A percentile compares a stretch with the other conserved stretches of the same genome.
phyloP scores from a whole-genome alignment of 495 filamentous ascomycete genomes.

The Penicillium fimorum region DNA sequence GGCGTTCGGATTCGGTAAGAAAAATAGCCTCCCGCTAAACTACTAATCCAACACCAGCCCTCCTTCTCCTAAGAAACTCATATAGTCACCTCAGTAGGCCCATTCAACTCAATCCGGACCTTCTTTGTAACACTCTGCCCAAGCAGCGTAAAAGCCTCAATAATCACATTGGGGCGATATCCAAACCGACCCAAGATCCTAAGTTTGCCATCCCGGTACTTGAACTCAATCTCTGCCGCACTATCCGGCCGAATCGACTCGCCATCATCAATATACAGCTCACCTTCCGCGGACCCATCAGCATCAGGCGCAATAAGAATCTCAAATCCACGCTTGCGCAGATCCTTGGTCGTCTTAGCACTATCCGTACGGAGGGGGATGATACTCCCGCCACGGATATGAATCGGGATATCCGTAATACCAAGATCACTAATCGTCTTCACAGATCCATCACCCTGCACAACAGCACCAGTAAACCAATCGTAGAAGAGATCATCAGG shows the following conservation, averaged over 20 bases:
- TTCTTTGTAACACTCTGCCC: slow-evolving; percentile 35
- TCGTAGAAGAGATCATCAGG: slow-evolving; percentile 77
- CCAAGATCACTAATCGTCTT: slow-evolving; percentile 49
- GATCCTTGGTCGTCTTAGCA: slow-evolving; percentile 65
- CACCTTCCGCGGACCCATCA: slow-evolving; percentile 48
- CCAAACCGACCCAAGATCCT: slow-evolving; percentile 50
- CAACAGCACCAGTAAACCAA: slow-evolving; percentile 57
- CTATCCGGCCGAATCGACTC: slow-evolving; percentile 50
- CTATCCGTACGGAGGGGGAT: slow-evolving; percentile 58
- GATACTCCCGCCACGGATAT: slow-evolving; percentile 66
- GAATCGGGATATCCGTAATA: slow-evolving; percentile 66
- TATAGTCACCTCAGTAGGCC: slow-evolving; percentile 21
- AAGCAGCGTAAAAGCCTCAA: slow-evolving; percentile 58
- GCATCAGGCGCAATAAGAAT: slow-evolving; percentile 61
- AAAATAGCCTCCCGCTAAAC: too few species aligned
- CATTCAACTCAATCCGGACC: slow-evolving; percentile 26
- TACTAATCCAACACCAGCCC: too few species aligned
- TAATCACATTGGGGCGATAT: slow-evolving; percentile 41
- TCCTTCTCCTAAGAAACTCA: neutral
- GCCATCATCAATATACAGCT: slow-evolving; percentile 60
- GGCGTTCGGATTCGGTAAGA: too few species aligned
- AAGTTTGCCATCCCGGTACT: slow-evolving; percentile 49
- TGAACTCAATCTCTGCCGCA: slow-evolving; percentile 50
- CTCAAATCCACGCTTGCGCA: slow-evolving; percentile 65
- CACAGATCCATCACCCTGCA: slow-evolving; percentile 52